These are phyloP conservation scores for Raffaelea arxii DNA, from an alignment of 2,329 filamentous ascomycete genomes.

Conservation along the genomic window DNA sequence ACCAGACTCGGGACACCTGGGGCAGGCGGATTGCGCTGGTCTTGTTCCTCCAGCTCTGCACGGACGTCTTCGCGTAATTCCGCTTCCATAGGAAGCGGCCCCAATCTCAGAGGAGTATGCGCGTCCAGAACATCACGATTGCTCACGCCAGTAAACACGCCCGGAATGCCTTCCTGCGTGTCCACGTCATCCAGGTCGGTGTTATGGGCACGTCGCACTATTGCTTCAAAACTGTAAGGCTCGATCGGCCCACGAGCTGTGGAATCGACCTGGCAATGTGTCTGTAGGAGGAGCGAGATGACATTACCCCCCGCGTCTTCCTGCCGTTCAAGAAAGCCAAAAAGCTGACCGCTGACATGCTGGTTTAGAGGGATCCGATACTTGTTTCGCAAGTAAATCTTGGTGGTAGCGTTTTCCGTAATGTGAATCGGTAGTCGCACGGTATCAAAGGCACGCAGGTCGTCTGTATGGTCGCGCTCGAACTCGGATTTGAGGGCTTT, in stretches of 20 bases:
- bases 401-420: slow-evolving; percentile 64
- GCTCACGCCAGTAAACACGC: slow-evolving; percentile 50
- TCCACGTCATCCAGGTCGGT: slow-evolving; percentile 54
- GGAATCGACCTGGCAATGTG: slow-evolving; percentile 47
- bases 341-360: slow-evolving; percentile 70
- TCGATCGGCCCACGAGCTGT: slow-evolving; percentile 54
- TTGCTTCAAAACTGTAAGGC: slow-evolving; percentile 52
- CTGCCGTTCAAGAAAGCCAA: slow-evolving; percentile 85
- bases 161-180: slow-evolving; percentile 54
- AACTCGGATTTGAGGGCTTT: slow-evolving; percentile 59
- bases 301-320: slow-evolving; percentile 69
- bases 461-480: slow-evolving; percentile 67
- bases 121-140: slow-evolving; percentile 52
- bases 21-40: slow-evolving; percentile 62
- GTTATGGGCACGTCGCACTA: slow-evolving; percentile 47
- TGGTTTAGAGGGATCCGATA: slow-evolving; percentile 86
- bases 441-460: slow-evolving; percentile 64
- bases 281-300: slow-evolving; percentile 62
- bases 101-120: slow-evolving; percentile 57
- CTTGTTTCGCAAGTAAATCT: slow-evolving; percentile 75
- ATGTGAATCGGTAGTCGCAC: slow-evolving; percentile 72
- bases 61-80: slow-evolving; percentile 79
- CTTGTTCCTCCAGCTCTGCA: slow-evolving; percentile 77
- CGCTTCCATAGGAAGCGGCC: slow-evolving; percentile 71
- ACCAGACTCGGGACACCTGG: slow-evolving; percentile 64